Base-by-base conservation (phyloP, 352 stramenopile genomes). In the Globisporangium alternatum region DNA sequence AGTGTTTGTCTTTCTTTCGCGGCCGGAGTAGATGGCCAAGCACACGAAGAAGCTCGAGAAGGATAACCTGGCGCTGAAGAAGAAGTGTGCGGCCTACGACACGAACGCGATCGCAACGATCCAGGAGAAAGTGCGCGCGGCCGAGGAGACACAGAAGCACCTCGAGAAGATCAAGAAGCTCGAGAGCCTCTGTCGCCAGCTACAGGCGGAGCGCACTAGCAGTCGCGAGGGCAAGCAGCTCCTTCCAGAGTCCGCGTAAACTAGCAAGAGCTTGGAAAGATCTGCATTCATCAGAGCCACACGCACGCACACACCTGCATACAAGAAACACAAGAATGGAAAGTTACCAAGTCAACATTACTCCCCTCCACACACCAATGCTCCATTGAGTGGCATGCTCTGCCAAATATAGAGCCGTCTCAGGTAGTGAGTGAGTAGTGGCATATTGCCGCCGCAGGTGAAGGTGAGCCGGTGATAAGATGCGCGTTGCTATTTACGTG, bases 11-110 rank as follows among this genome's bases (percentile, higher is more conserved):
- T 21, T 51, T 45, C 4, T n/a, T 21, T 45, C n/a, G n/a, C 17
- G 39, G n/a, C 12, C 17, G 41, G 41, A 19, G 13, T 19, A 83
- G 70, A 92, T 96, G 85, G 72, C 76, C 37, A 96, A 96, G 70
- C 78, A 87, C 19, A 92, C 81, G n/a, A 93, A 93, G 65, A 88
- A 89, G 45, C 67, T 96, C 2, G 87, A 96, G 68, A 96, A 94
- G 60, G 87, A 96, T 52, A 96, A 96, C 60, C 41, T 72, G 21
- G 70, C 83, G 17, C 71, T 96, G 0, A 82, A 86, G 57, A 94
- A 89, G 56, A 96, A 96, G 55, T 93, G 83, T 65, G 83, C 82
- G 33, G 71, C 79, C 49, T 96, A 96, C 65, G 87, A 96, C 67
- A 78, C 66, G 37, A 78, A 77, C 21, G 87, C 83, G 2, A 94